Percentiles rank a stretch among this genome's conserved stretches.
phyloP scores from a whole-genome alignment of 352 stramenopile genomes.

The Stephanocyclus meneghinianus region DNA sequence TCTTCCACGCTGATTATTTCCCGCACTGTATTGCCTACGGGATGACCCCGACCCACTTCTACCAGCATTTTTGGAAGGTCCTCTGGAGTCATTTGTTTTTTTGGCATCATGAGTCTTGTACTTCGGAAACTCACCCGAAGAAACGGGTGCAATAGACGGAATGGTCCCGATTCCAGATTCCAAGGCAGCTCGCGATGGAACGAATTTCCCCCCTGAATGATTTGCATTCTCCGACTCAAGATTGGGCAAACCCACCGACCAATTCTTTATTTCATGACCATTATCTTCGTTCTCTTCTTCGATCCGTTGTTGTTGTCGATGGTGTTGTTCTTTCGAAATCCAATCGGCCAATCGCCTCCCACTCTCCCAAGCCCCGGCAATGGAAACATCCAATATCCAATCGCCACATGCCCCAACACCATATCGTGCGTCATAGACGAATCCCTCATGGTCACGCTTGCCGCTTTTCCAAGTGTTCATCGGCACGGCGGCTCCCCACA shows the following conservation, averaged over 20 bases:
- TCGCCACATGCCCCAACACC: constrained; percentile 72
- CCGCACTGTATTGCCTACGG: too few relatives aligned
- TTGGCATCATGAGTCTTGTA: neutral
- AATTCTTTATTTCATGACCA: neutral
- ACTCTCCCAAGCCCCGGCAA: constrained; percentile 75
- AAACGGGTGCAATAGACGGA: neutral
- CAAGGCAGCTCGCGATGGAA: constrained; percentile 26
- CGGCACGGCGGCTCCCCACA: constrained; percentile 78
- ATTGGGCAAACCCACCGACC: constrained; percentile 32
- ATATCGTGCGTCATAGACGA: constrained; percentile 65
- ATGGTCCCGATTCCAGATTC: constrained; percentile 41
- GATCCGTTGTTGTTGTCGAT: neutral
- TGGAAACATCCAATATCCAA: constrained; percentile 72
- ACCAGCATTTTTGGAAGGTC: too few relatives aligned
- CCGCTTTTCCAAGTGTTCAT: constrained; percentile 65
- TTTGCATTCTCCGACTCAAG: neutral
- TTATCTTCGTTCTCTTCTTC: neutral
- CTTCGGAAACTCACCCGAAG: neutral
- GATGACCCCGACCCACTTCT: too few relatives aligned
- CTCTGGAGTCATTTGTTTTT: neutral
- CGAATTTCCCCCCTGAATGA: constrained; percentile 20
- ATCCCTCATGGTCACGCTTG: constrained; percentile 38
- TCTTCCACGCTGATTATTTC: too few relatives aligned
- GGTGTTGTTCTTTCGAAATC: constrained; percentile 12
- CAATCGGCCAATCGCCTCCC: constrained; percentile 58